Base-by-base conservation (phyloP, 1,284 basidiomycete genomes). In the Ceraceosorus bombacis region DNA sequence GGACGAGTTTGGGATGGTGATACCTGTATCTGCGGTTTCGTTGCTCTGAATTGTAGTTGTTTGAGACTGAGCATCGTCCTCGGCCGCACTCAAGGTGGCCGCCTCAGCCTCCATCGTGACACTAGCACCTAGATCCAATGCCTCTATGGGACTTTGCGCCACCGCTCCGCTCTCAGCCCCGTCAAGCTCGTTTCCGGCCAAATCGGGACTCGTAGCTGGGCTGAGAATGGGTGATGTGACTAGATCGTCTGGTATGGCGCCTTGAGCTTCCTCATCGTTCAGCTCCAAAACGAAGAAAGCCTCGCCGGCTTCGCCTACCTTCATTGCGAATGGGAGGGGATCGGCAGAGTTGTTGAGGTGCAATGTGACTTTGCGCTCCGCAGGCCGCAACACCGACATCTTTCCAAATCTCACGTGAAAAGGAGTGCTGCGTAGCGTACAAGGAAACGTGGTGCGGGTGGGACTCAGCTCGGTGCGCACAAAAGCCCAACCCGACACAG, bases 241-340 rank as follows among this genome's bases (percentile, higher is more conserved):
- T 61, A 99, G 84, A 73, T 93, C 89, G 52, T 86, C 88, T 1
- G 95, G 94, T 41, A 98, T 86, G 65, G 93, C 89, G 27, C 61
- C 57, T 5, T 54, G 55, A 5, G 64, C 61, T 5, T 67, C 67
- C 55, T 88, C 89, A 13, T 66, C 71, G 51, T 95, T 90, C 1
- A 94, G 96, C 79, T 99, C 93, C 69, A 98, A 90, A 48, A 99
- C 89, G 74, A 98, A 98, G 82, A 98, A 98, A 0, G 94, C 95
- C 80, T 99, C 95, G 15, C 95, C 95, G 1, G 93, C 90, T 64
- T 98, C 94, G 50, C 92, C 91, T 67, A 98, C 93, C 82, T 99
- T 98, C 95, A 99, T 99, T 74, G 84, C 85, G 78, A 91, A 98
- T 2, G 94, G 94, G 55, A 91, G 86, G 8, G 83, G 83, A 40